Conservation (phyloP, 257 asterid species). For the Solanum habrochaites region DNA sequence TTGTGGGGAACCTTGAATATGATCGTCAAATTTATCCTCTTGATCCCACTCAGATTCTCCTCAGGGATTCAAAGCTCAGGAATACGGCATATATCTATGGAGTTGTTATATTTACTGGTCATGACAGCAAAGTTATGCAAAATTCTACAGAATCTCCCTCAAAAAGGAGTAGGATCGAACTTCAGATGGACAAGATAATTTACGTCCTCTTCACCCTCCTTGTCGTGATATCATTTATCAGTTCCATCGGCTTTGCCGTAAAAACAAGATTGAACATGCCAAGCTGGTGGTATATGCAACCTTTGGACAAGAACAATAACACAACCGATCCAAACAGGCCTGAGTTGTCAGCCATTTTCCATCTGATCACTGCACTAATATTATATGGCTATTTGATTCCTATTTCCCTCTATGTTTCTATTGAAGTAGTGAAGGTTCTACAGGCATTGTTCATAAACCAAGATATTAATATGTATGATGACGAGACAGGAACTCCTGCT, state of each 20-base stretch:
- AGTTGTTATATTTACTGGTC: conserved; percentile 81
- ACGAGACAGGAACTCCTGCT: conserved; percentile 90
- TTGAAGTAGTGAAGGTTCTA: conserved; percentile 87
- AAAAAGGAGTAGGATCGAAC: conserved; percentile 77
- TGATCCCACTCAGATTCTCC: conserved; percentile 89
- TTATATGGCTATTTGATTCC: conserved; percentile 90
- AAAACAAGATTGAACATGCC: conserved; percentile 67
- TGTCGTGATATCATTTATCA: conserved; percentile 58
- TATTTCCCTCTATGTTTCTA: conserved; percentile 87
- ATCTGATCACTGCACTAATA: conserved; percentile 86
- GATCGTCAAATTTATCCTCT: conserved; percentile 54
- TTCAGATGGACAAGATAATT: conserved; percentile 89
- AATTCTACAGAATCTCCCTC: conserved; percentile 89
- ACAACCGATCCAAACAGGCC: conserved; percentile 54
- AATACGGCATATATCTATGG: conserved; percentile 77
- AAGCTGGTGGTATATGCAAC: conserved; percentile 79
- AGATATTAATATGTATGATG: conserved; percentile 83
- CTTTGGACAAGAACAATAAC: conserved; percentile 30
- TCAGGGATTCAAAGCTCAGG: conserved; percentile 91
- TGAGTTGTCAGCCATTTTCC: conserved; percentile 53
- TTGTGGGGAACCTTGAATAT: conserved; percentile 80
- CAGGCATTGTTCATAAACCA: conserved; percentile 81
- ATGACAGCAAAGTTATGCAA: conserved; percentile 93
- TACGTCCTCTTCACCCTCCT: conserved; percentile 74
- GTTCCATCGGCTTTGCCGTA: conserved; percentile 66